Evolutionary conservation across 2,329 filamentous ascomycete genomes (phyloP).

Genomic region (Fusarium staphyleae): DNA sequence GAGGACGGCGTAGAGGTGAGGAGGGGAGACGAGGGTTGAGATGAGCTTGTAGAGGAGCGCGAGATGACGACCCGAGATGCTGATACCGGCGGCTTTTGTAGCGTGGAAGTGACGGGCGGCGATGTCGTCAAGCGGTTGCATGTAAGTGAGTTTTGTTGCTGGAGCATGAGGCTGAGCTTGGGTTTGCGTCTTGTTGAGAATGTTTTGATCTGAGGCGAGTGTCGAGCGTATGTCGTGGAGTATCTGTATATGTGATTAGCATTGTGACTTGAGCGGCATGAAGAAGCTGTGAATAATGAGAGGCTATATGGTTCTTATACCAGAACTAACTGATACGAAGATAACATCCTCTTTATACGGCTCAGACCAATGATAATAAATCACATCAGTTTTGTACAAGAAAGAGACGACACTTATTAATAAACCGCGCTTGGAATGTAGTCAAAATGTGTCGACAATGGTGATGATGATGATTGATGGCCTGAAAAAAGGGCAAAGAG

Average conservation of each 20-base stretch:
- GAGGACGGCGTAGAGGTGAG: slow-evolving; percentile 57
- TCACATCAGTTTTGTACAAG: too few species aligned
- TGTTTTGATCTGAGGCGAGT: slow-evolving; percentile 35
- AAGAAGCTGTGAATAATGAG: too few species aligned
- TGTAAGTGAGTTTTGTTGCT: slow-evolving; percentile 46
- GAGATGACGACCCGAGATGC: slow-evolving; percentile 60
- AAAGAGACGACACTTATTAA: background rate
- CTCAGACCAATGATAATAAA: too few species aligned
- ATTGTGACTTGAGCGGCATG: background rate
- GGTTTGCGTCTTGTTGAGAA: slow-evolving; percentile 14
- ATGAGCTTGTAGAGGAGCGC: slow-evolving; percentile 64
- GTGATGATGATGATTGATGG: background rate
- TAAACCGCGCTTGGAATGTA: background rate
- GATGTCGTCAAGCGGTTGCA: slow-evolving; percentile 57
- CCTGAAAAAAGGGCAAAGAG: slow-evolving; percentile 18
- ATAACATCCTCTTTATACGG: too few species aligned
- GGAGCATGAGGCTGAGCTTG: slow-evolving; percentile 25
- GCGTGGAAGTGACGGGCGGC: slow-evolving; percentile 55
- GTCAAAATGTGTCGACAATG: slow-evolving; percentile 25
- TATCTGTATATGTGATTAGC: slow-evolving; percentile 26
- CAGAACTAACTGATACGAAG: background rate
- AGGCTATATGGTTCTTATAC: too few species aligned
- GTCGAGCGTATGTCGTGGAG: slow-evolving; percentile 38
- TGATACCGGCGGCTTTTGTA: slow-evolving; percentile 56
- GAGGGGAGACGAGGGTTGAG: slow-evolving; percentile 57